Evolutionary conservation across 176 grass and related monocot species (phyloP).

Genomic region (Juncus effusus): DNA sequence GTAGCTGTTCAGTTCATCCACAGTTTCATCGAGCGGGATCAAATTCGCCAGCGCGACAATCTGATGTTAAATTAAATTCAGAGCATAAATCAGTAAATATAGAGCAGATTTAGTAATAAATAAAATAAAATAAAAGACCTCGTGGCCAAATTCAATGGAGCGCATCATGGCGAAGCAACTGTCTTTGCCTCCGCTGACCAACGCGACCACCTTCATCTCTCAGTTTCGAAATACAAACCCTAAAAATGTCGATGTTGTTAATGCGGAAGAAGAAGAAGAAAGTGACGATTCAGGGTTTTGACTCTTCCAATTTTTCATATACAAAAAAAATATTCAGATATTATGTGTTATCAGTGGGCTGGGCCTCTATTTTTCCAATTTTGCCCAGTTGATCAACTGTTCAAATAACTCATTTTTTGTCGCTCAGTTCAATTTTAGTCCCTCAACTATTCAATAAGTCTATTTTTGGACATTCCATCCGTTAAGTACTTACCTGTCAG

Average conservation of each 20-base stretch:
- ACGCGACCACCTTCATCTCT: slow-evolving; percentile 91
- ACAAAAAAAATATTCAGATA: not conserved
- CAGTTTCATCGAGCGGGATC: slow-evolving; percentile 60
- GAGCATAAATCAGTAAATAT: not conserved
- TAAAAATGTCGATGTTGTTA: too few relatives aligned
- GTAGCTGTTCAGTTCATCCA: slow-evolving; percentile 97
- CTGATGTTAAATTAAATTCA: slow-evolving; percentile 21
- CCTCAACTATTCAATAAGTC: too few relatives aligned
- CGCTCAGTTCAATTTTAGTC: too few relatives aligned
- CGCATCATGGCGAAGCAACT: slow-evolving; percentile 98
- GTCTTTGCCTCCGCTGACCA: slow-evolving; percentile 96
- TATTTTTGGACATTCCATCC: too few relatives aligned
- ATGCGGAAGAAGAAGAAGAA: too few relatives aligned
- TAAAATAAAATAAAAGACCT: slow-evolving; percentile 42
- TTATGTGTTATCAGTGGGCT: too few relatives aligned
- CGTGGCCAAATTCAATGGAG: slow-evolving; percentile 85
- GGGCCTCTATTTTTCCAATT: too few relatives aligned
- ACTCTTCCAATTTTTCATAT: too few relatives aligned
- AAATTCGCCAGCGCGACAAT: slow-evolving; percentile 83
- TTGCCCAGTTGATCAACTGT: too few relatives aligned
- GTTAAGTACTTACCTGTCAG: too few relatives aligned
- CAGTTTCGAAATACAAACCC: not conserved
- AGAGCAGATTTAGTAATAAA: not conserved
- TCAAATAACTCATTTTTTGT: too few relatives aligned
- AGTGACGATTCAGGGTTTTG: too few relatives aligned